Evolutionary conservation across 257 asterid species (phyloP), one percentile per base, ranked within the genome.

Genomic region (Solanum phureja): DNA sequence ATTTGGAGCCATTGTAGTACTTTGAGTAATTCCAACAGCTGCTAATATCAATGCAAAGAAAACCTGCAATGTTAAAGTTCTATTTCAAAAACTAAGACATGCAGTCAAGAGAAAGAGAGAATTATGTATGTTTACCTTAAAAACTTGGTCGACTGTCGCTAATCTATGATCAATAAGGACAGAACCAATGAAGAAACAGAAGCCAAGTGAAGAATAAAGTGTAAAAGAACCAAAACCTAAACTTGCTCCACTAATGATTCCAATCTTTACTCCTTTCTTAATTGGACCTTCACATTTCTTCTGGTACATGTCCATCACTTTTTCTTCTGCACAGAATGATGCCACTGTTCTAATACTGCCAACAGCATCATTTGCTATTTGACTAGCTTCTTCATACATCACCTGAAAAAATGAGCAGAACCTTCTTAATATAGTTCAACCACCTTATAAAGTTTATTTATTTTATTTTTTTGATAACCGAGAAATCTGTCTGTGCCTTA

Each of bases 161-260:
- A 75, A 64, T 68, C 68, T 49, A 37, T 82, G 91, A 38, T 87
- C 68, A 46, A 90, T 49, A 18, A 90, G 92, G 64, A 72, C 23
- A 9, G 91, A 89, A 27, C 92, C 92, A 3, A 83, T 27, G 83
- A 83, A 90, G 85, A 90, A 89, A 84, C 92, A 90, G 33, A 86
- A 60, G 58, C 90, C 87, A 86, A 56, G 83, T 73, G 90, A 24
- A 4, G 40, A 31, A 31, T 85, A 89, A 79, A 85, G 69, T 74
- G 64, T 64, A 62, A 75, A 72, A 14, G 87, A 89, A 52, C 89
- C 84, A 86, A 90, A 8, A 37, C 91, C 90, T 79, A 58, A 82
- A 73, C 75, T 68, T 46, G 83, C 76, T 74, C 91, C 85, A 66
- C 88, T 86, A 23, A 87, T 9, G 5, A 74, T 35, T 62, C 89